These are phyloP conservation scores for Aspergillus funiculosus DNA, from an alignment of 495 filamentous ascomycete species.

Conservation along the genomic window DNA sequence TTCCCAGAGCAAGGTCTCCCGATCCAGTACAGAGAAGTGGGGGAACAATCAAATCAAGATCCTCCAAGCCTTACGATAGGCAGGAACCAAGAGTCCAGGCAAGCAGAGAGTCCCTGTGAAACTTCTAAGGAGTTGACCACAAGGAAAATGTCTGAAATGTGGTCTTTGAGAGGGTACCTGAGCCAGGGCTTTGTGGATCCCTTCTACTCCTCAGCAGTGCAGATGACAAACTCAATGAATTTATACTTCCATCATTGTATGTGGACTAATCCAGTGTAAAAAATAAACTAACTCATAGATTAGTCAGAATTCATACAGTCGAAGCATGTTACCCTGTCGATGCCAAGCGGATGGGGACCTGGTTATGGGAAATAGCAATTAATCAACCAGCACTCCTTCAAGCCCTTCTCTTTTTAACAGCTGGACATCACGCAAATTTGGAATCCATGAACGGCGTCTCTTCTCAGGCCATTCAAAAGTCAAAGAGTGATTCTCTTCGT, in stretches of 20 bases:
- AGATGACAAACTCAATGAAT: constrained; percentile 5
- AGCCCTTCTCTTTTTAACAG: constrained; percentile 7
- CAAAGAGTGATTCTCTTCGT: not conserved
- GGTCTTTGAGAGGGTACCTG: constrained; percentile 2
- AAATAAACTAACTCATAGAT: no score
- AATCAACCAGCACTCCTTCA: constrained; percentile 7
- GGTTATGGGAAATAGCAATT: constrained; percentile 2
- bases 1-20: no score
- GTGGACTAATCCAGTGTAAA: no score
- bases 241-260: constrained; percentile 6
- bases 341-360: constrained; percentile 5
- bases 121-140: no score
- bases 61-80: no score
- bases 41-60: no score
- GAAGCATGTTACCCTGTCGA: constrained; percentile 8
- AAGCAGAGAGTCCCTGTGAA: no score
- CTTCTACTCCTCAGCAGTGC: not conserved
- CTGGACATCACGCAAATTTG: constrained; percentile 8
- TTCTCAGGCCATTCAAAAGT: not conserved
- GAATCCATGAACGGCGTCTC: constrained; percentile 4
- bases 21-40: no score
- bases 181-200: constrained; percentile 4
- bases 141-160: constrained; percentile 5
- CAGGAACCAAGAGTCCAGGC: no score
- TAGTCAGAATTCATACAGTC: constrained; percentile 8